These are phyloP conservation scores for Calonectria pseudoturangicola DNA, from an alignment of 2,329 filamentous ascomycete species.

Conservation along the genomic window DNA sequence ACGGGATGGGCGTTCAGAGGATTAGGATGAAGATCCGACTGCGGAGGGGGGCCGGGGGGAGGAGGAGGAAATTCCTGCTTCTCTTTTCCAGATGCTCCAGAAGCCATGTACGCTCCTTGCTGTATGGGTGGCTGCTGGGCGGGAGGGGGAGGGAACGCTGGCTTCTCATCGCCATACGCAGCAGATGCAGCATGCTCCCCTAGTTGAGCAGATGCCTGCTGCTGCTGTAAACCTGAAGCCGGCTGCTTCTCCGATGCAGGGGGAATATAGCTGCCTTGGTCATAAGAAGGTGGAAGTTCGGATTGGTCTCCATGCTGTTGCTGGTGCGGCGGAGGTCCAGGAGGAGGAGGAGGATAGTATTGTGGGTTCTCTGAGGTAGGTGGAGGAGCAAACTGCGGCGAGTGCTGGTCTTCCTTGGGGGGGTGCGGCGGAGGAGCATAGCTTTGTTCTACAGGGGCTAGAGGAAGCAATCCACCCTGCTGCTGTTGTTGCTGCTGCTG, in stretches of 20 bases:
- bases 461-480: constrained; percentile 22
- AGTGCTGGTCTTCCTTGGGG: constrained; percentile 5
- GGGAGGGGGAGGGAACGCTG: constrained; percentile 29
- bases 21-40: too few relatives aligned
- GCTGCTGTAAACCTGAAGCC: constrained; percentile 16
- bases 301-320: constrained; percentile 39
- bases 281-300: constrained; percentile 32
- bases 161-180: constrained; percentile 18
- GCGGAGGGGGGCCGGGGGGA: constrained; percentile 50
- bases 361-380: constrained; percentile 43
- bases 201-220: background rate
- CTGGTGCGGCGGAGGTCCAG: constrained; percentile 48
- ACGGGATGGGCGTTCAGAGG: constrained; percentile 46
- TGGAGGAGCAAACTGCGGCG: constrained; percentile 39
- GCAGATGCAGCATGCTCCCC: constrained; percentile 19
- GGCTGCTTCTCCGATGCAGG: constrained; percentile 27
- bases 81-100: constrained; percentile 14
- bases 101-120: constrained; percentile 18
- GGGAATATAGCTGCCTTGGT: constrained; percentile 26
- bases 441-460: constrained; percentile 2
- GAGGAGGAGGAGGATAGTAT: constrained; percentile 54
- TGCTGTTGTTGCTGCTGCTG: background rate
- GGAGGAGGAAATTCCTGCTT: constrained; percentile 37
- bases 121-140: constrained; percentile 9
- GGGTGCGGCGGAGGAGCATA: constrained; percentile 4